Evolutionary conservation across 2,329 filamentous ascomycete genomes (phyloP), one percentile per base, ranked within the genome.

Genomic region (Emericellopsis atlantica): DNA sequence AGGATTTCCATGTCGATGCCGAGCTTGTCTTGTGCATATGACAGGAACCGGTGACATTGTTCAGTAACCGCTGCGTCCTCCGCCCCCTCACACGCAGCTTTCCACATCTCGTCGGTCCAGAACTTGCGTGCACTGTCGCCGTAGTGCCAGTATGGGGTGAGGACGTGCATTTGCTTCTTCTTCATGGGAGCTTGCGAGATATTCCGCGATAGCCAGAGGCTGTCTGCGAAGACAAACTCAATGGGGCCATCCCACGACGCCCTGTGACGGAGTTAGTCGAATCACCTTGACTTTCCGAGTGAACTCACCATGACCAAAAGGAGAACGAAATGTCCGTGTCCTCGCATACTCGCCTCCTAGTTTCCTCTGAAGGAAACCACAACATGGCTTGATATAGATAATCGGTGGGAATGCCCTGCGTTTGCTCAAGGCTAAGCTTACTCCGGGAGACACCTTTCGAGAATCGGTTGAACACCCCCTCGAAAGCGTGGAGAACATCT

Each of bases 191-290:
- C 45, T 5, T 45, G 37, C 26, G 45, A 40, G 26, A 45, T 46
- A 37, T 46, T 46, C 23, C 45, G 23, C 6, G 45, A 43, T 5
- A 46, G 33, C 43, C 43, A 46, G 35, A 32, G 33, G 39, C 40
- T 46, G 21, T 46, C 45, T 8, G 37, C 40, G 18, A 46, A 46
- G 14, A 43, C 39, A 14, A 46, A 46, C 18, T 46, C 45, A 8
- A 46, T 39, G n/a, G 45, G 31, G 3, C 45, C 45, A 22, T 40
- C 32, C 38, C 41, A 41, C 5, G 43, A 43, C 18, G 43, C 32
- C 45, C 45, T 44, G 36, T 21, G 15, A 21, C 18, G 26, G 14
- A 10, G 12, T 18, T 8, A 9, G 22, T 24, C 14, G 24, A 26
- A 10, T 21, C 22, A 37, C 15, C n/a, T 8, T 5, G 16, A 5